Percentiles rank a stretch among this genome's conserved stretches.
Evolutionary conservation across 2,329 filamentous ascomycete genomes (phyloP).

Genomic region (Microascus cirrosus): DNA sequence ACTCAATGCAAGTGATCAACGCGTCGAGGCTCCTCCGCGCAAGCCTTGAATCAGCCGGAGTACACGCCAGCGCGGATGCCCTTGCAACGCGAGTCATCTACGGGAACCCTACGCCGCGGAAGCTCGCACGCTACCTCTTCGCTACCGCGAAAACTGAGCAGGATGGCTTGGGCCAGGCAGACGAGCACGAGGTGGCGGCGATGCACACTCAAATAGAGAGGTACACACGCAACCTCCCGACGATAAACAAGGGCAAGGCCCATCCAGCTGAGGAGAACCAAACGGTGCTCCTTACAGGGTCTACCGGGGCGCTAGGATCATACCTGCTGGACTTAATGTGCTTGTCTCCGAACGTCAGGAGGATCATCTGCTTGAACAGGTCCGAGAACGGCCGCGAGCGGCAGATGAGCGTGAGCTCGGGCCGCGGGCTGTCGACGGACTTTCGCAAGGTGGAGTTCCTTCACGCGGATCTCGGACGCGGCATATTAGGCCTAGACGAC

Average conservation of each 20-base stretch:
- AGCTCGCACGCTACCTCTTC: conserved; percentile 13
- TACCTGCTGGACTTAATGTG: conserved; percentile 44
- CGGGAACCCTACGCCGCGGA: conserved; percentile 15
- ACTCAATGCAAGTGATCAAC: conserved; percentile 25
- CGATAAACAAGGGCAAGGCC: conserved; percentile 10
- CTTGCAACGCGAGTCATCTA: conserved; percentile 16
- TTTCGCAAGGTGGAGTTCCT: conserved; percentile 33
- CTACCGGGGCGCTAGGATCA: conserved; percentile 77
- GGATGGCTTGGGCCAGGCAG: background rate
- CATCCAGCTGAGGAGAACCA: conserved; percentile 16
- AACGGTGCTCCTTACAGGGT: conserved; percentile 74
- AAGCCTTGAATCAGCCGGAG: conserved; percentile 10
- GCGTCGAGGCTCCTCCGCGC: conserved; percentile 10
- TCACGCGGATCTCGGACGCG: conserved; percentile 33
- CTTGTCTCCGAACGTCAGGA: conserved; percentile 9
- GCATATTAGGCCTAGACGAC: conserved; percentile 32
- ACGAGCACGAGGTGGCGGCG: conserved; percentile 6
- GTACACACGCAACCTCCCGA: conserved; percentile 17
- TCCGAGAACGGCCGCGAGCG: conserved; percentile 26
- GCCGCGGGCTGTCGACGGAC: conserved; percentile 24
- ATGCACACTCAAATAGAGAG: conserved; percentile 13
- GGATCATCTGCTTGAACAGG: conserved; percentile 14
- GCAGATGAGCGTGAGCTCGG: conserved; percentile 22
- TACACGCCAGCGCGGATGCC: conserved; percentile 4
- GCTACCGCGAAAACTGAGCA: background rate